Conservation (phyloP, 2,329 filamentous ascomycete species). For the Penicillium corylophilum region DNA sequence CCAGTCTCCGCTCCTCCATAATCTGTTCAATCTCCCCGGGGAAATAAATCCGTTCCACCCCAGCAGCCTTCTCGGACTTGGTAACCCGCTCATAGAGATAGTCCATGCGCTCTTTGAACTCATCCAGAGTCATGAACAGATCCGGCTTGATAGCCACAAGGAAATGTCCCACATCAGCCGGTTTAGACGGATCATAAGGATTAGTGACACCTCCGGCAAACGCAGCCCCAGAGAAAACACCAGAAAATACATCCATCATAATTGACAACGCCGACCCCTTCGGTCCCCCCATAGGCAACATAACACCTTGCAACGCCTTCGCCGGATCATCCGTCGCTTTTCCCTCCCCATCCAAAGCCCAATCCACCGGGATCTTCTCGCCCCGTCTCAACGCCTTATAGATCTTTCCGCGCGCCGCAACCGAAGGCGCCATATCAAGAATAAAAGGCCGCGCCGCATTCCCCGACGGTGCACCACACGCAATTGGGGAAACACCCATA, state of each 20-base stretch:
- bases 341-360: conserved; percentile 73
- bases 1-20: conserved; percentile 41
- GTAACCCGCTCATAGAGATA: conserved; percentile 58
- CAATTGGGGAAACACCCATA: conserved; percentile 70
- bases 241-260: conserved; percentile 90
- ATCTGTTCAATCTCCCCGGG: conserved; percentile 59
- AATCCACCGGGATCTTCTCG: conserved; percentile 52
- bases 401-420: conserved; percentile 48
- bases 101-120: conserved; percentile 64
- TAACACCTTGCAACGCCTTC: conserved; percentile 70
- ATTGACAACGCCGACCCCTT: conserved; percentile 75
- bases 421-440: conserved; percentile 47
- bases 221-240: conserved; percentile 70
- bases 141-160: conserved; percentile 71
- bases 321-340: conserved; percentile 68
- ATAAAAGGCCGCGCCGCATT: conserved; percentile 57
- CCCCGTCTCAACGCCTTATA: conserved; percentile 46
- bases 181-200: conserved; percentile 69
- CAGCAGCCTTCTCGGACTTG: conserved; percentile 52
- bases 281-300: conserved; percentile 82
- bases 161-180: conserved; percentile 73
- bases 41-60: conserved; percentile 57
- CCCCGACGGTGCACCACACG: conserved; percentile 71
- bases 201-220: conserved; percentile 75
- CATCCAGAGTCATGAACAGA: conserved; percentile 68